phyloP scores from a whole-genome alignment of 441 rosid genomes.

The Euphorbia schlechtendalii region DNA sequence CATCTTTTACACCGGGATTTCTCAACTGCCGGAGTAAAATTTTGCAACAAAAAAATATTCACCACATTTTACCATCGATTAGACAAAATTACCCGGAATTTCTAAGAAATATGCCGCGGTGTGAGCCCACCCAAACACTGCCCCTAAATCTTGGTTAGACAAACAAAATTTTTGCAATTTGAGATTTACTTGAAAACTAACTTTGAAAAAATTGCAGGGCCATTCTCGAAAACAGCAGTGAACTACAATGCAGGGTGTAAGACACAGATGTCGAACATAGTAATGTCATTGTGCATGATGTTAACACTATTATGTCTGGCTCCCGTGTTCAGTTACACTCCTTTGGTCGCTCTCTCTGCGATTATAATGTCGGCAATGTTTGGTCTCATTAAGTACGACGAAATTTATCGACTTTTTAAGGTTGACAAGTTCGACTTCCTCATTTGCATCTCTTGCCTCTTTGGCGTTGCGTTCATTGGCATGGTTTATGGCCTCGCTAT shows the following conservation, averaged over 20 bases:
- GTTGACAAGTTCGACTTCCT: constrained; percentile 78
- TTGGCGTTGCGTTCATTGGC: constrained; percentile 69
- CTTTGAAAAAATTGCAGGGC: constrained; percentile 69
- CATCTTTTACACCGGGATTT: too few species aligned
- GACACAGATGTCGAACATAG: constrained; percentile 66
- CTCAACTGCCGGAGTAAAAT: too few species aligned
- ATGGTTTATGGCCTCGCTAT: constrained; percentile 80
- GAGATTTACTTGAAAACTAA: too few species aligned
- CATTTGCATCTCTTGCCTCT: constrained; percentile 66
- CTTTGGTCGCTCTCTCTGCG: constrained; percentile 76
- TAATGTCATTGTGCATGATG: constrained; percentile 82
- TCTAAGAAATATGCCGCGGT: too few species aligned
- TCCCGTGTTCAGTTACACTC: constrained; percentile 76
- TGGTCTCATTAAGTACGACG: constrained; percentile 62
- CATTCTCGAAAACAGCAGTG: constrained; percentile 91
- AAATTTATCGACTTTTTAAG: constrained; percentile 51
- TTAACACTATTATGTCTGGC: constrained; percentile 66
- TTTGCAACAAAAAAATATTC: too few species aligned
- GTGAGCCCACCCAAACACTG: too few species aligned
- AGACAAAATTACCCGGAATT: too few species aligned
- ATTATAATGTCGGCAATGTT: constrained; percentile 88
- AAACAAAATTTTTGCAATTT: too few species aligned
- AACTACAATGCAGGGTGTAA: constrained; percentile 70
- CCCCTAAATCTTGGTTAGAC: too few species aligned
- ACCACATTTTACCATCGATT: too few species aligned